phyloP scores from a whole-genome alignment of 1,284 basidiomycete species.

The Ceratobasidium sp. region DNA sequence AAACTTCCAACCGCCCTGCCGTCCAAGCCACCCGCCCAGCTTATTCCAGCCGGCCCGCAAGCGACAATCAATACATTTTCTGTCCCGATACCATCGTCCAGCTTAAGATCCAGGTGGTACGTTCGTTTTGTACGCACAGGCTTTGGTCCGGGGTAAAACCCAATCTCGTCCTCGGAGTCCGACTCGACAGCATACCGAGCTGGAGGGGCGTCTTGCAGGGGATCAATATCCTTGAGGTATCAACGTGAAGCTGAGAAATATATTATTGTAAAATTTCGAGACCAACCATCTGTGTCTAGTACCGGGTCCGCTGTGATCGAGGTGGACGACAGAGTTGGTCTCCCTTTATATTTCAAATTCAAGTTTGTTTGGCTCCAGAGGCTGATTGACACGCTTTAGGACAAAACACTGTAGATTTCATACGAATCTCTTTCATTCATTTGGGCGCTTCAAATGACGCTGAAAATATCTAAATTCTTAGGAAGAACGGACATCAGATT shows the following conservation, averaged over 20 bases:
- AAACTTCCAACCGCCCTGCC: constrained; percentile 15
- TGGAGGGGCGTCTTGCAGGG: constrained; percentile 42
- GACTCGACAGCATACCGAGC: constrained; percentile 49
- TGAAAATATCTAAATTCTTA: no score
- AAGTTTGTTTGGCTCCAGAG: no score
- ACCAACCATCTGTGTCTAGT: no score
- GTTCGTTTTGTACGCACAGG: constrained; percentile 1
- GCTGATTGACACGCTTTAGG: no score
- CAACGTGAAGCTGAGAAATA: background rate
- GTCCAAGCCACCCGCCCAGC: constrained; percentile 27
- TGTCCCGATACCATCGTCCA: background rate
- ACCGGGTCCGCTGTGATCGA: no score
- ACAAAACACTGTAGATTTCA: no score
- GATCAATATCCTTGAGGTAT: constrained; percentile 45
- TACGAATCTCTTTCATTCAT: no score
- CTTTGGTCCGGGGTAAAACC: constrained; percentile 23
- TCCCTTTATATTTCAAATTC: no score
- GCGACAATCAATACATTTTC: constrained; percentile 15
- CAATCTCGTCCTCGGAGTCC: constrained; percentile 47
- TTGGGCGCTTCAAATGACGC: no score
- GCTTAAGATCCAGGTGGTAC: constrained; percentile 13
- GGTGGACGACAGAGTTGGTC: no score
- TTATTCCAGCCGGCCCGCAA: constrained; percentile 20
- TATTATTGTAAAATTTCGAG: no score
- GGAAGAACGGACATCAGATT: no score